A percentile compares a stretch with the other conserved stretches of the same genome.
These are phyloP conservation scores for Suhomyces canberraensis DNA, from an alignment of 805 yeast genomes.

Conservation along the genomic window DNA sequence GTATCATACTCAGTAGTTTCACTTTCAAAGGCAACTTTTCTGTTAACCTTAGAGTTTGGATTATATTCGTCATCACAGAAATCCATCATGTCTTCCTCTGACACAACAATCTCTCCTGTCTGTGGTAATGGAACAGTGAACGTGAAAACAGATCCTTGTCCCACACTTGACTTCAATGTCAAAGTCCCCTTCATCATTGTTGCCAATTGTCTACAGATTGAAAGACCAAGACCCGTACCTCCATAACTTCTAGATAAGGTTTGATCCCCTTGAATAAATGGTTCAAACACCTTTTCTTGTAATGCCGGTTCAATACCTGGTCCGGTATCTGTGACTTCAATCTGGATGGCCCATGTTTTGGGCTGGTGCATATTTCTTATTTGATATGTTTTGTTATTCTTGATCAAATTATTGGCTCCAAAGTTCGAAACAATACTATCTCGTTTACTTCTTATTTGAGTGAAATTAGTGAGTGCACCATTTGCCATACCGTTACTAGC, in stretches of 20 bases:
- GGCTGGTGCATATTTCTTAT: conserved; percentile 36
- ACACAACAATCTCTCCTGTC: conserved; percentile 49
- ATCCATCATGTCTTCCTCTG: conserved; percentile 33
- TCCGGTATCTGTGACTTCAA: conserved; percentile 85
- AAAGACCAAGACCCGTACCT: conserved; percentile 92
- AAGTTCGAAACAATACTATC: conserved; percentile 4
- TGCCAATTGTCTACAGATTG: conserved; percentile 87
- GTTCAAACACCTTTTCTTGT: conserved; percentile 87
- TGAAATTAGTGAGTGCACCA: not conserved
- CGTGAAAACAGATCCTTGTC: conserved; percentile 80
- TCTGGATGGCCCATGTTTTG: conserved; percentile 56
- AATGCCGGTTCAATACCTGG: conserved; percentile 86
- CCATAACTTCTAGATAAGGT: conserved; percentile 88
- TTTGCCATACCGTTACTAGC: too few relatives aligned
- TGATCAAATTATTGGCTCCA: conserved; percentile 28
- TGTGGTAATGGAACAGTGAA: conserved; percentile 77
- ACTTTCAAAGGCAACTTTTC: conserved; percentile 44
- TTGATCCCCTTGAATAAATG: conserved; percentile 96
- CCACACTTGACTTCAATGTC: conserved; percentile 67
- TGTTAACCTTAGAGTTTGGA: conserved; percentile 47
- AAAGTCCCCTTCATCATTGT: conserved; percentile 87
- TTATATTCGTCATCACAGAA: conserved; percentile 70
- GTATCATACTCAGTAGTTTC: conserved; percentile 23
- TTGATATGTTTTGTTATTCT: conserved; percentile 32
- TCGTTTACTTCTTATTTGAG: not conserved